Evolutionary conservation across 345 rosid genomes (phyloP), one percentile per base, ranked within the genome.

Genomic region (Citrus cavaleriei): DNA sequence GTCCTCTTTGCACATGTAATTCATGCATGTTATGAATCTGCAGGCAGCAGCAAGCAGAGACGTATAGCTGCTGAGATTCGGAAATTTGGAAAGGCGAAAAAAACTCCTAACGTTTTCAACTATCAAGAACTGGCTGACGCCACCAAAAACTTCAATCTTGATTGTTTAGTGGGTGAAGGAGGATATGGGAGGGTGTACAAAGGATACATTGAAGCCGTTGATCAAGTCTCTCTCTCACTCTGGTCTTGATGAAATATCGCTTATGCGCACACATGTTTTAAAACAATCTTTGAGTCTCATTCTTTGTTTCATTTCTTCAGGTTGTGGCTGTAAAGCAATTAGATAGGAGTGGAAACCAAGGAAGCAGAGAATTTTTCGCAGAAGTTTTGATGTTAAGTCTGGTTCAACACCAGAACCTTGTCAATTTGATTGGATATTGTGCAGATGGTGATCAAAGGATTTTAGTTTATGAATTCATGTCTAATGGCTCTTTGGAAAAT

Each of bases 281-380:
- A 35, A 21, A 42, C 5, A 25, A 71, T 27, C 24, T 38, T 38
- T 22, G 9, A 10, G 14, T 46, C 3, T 46, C 3, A 54, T 22
- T 32, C 9, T 60, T 70, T 34, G 27, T 22, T 60, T 68, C 46
- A 24, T 76, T 24, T 46, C 57, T 32, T 85, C 81, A 92, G 97
- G 90, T 69, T 69, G 91, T 90, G 28, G 97, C 94, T 25, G 84
- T 92, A 51, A 92, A 92, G 87, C 83, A 84, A 61, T 89, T 92
- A 27, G 92, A 90, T 76, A 61, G 90, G 51, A 90, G 81, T 77
- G 93, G 97, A 30, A 40, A 72, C 12, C 97, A 90, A 83, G 94
- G 97, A 71, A 90, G 84, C 75, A 85, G 90, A 83, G 94, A 92
- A 85, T 90, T 90, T 85, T 88, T 88, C 55, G 79, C 90, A 1